A percentile compares a stretch with the other conserved stretches of the same genome.
phyloP scores from a whole-genome alignment of 2,329 filamentous ascomycete species.

The Coniochaeta ligniaria region DNA sequence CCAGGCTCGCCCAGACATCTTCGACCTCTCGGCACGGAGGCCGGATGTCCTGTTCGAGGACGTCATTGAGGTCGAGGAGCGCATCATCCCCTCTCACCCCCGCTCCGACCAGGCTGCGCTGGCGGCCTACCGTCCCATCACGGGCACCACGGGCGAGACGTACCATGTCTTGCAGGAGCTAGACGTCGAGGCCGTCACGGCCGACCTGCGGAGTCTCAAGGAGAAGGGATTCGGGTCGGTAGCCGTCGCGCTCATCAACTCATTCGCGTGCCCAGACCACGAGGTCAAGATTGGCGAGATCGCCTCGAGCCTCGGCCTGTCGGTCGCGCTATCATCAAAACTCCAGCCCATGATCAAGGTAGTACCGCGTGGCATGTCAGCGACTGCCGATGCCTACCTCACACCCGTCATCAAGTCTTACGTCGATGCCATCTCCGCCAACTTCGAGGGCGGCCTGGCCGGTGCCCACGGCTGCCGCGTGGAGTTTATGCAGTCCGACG shows the following conservation, averaged over 20 bases:
- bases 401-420: slow-evolving; percentile 66
- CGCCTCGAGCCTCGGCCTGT: slow-evolving; percentile 59
- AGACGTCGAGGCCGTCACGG: not conserved
- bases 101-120: slow-evolving; percentile 36
- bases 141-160: not conserved
- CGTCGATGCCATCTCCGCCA: slow-evolving; percentile 57
- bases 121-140: not conserved
- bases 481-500: slow-evolving; percentile 66
- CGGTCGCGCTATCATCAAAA: slow-evolving; percentile 59
- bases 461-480: slow-evolving; percentile 63
- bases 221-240: slow-evolving; percentile 14
- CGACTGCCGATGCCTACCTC: slow-evolving; percentile 64
- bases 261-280: slow-evolving; percentile 63
- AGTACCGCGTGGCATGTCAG: slow-evolving; percentile 59
- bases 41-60: slow-evolving; percentile 3
- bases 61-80: slow-evolving; percentile 50
- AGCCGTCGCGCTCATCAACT: slow-evolving; percentile 49
- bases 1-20: slow-evolving; percentile 4
- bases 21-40: slow-evolving; percentile 1
- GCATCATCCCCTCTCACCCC: slow-evolving; percentile 34
- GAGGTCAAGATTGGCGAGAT: slow-evolving; percentile 56
- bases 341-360: slow-evolving; percentile 71
- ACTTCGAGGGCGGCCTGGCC: slow-evolving; percentile 57
- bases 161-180: slow-evolving; percentile 1
- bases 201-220: not conserved